Evolutionary conservation across 768 basidiomycete species (phyloP).

Genomic region (Rhizopogon vulgaris): DNA sequence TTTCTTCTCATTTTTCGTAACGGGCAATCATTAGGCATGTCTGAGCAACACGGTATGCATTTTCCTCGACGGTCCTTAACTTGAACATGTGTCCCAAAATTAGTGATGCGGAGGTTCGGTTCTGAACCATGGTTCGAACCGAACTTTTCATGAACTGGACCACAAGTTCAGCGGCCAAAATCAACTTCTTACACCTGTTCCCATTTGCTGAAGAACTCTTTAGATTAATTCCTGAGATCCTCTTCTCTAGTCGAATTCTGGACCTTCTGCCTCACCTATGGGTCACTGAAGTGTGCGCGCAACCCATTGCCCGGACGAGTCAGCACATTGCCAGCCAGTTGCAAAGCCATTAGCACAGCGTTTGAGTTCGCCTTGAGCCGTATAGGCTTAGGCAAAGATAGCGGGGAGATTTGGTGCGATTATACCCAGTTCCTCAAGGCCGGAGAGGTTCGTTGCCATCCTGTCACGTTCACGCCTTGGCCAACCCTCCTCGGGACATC

Average conservation of each 20-base stretch:
- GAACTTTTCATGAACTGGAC: no score
- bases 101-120: no score
- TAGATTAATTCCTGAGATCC: conserved; percentile 73
- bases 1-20: no score
- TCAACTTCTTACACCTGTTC: no score
- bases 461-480: neutral
- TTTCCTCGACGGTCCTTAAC: no score
- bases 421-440: conserved; percentile 86
- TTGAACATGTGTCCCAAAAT: no score
- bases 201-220: conserved; percentile 83
- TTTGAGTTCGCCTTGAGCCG: conserved; percentile 91
- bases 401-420: conserved; percentile 89
- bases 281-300: conserved; percentile 41
- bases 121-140: no score
- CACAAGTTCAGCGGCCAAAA: no score
- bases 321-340: conserved; percentile 58
- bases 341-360: conserved; percentile 77
- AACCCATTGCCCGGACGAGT: conserved; percentile 47
- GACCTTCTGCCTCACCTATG: conserved; percentile 91
- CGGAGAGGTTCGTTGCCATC: conserved; percentile 52
- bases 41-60: no score
- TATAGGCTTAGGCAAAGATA: conserved; percentile 88
- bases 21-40: no score
- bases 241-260: conserved; percentile 88
- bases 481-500: no score